Evolutionary conservation across 306 rosid species (phyloP), one percentile per base, ranked within the genome.

Genomic region (Cucumis cinereus): DNA sequence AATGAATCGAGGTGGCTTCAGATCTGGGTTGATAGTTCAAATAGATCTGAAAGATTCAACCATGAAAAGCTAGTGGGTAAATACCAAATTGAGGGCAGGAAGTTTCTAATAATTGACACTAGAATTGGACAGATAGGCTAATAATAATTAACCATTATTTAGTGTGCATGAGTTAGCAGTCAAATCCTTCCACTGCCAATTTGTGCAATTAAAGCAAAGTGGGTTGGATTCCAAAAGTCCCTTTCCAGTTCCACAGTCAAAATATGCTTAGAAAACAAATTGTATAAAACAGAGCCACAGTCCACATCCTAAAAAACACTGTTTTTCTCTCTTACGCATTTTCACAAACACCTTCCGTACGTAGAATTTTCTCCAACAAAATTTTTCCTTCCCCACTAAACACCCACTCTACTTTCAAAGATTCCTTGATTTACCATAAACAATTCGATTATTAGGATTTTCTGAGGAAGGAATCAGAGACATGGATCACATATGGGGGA

Each of bases 261-360:
- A 17, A n/a, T n/a, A 64, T 68, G 11, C 74, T 19, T 19, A 20
- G 19, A 41, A 63, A 68, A 14, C 52, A 68, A 68, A 68, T 41
- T 23, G 49, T 41, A 68, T 23, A 23, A 68, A 68, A 68, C 38
- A 43, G n/a, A 68, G 56, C 74, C 56, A 22, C 22, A 22, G 22
- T 68, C 74, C 54, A 13, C 56, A 13, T 23, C 38, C 38, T 68
- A 4, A 4, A 61, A 70, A 45, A 45, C 23, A 7, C 7, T 70
- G 20, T 24, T 70, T 69, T 70, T 70, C 56, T 69, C 55, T 68
- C 13, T 22, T 7, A 9, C 36, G 14, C 74, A 68, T 68, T 68
- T 68, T 22, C 74, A 68, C 74, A 68, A 68, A 68, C 74, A 68
- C 20, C 20, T 68, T 68, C 74, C 56, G 22, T 68, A 41, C 56